Base-by-base conservation (phyloP, 2,329 filamentous ascomycete species). In the Curvularia hawaiiensis region DNA sequence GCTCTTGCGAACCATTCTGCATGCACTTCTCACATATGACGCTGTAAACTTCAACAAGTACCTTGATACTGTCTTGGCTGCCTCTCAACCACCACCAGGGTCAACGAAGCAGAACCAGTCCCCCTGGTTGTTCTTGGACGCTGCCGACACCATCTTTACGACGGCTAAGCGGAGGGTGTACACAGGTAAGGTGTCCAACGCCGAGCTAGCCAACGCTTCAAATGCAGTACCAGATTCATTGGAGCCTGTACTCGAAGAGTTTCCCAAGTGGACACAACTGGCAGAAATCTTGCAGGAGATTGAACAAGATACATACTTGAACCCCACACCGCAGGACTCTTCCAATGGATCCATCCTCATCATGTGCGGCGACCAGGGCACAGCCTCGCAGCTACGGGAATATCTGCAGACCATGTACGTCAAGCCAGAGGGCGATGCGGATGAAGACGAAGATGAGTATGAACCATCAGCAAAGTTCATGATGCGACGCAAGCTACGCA, bases 111-210 rank as follows among this genome's bases (percentile, higher is more conserved):
- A 97, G 70, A 93, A 89, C 33, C 92, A 97, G 68, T 96, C 93
- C 0, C 95, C 95, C 0, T 99, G 95, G 95, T 82, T 99, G 31
- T 98, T 97, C 67, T 84, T 98, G 5, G 95, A 98, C 75, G 93
- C 94, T 24, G 94, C 95, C 0, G 91, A 98, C 75, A 93, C 91
- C 16, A 91, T 99, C 12, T 98, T 99, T 64, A 90, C 93, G 59
- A 92, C 91, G 3, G 92, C 95, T 1, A 95, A 92, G 73, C 85
- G 88, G 54, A 84, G 95, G 64, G 94, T 97, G 5, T 99, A 97
- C 70, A 87, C 89, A 9, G 88, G 88, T 4, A 89, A 86, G 64
- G 84, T 91, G 43, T 86, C 80, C 52, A 84, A 87, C 30, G 85
- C 83, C 48, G 78, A 83, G 16, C 47, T 74, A 10, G 79, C 79